Evolutionary conservation across 1,284 basidiomycete genomes (phyloP), one percentile per base, ranked within the genome.

Genomic region (Fomes fomentarius): DNA sequence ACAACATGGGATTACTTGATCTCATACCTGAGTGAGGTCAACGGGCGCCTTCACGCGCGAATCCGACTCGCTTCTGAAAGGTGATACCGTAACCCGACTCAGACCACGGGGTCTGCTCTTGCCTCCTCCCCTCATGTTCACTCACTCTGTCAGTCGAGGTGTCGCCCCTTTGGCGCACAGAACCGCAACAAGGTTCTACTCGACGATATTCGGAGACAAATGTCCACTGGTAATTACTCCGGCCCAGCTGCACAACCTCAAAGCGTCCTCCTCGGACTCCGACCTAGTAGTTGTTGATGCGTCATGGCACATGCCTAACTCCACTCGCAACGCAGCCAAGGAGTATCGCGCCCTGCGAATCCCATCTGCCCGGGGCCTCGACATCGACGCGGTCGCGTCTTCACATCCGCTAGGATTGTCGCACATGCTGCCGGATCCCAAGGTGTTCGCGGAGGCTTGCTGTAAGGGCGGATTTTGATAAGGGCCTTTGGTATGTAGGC

Each of bases 291-390:
- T 91, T 49, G 70, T 93, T 25, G 94, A 96, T 67, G 85, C 87
- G 22, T 87, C 83, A 37, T 96, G 93, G 93, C 87, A 90, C 69
- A 94, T 96, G 93, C 93, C 93, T 41, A 89, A 86, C 68, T 79
- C 85, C 44, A 78, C 85, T 2, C 83, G 92, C 53, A 81, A 82
- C 54, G 79, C 87, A 1, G 71, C 71, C 30, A 69, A 82, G 25
- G 94, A 95, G 68, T 94, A 84, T 60, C 64, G 75, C 12, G 66
- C 73, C n/a, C 84, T 82, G 56, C 83, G 90, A 34, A 82, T 98
- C 31, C 91, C 89, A 5, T 78, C 80, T 6, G 86, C 94, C 0
- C 83, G 80, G 26, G 93, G 89, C 66, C 82, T 96, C 64, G 89
- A 97, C 70, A 78, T 98, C 33, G 96, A 96, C 70, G 78, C 84